phyloP scores from a whole-genome alignment of 305 asterid genomes.

The Rubia balearica region DNA sequence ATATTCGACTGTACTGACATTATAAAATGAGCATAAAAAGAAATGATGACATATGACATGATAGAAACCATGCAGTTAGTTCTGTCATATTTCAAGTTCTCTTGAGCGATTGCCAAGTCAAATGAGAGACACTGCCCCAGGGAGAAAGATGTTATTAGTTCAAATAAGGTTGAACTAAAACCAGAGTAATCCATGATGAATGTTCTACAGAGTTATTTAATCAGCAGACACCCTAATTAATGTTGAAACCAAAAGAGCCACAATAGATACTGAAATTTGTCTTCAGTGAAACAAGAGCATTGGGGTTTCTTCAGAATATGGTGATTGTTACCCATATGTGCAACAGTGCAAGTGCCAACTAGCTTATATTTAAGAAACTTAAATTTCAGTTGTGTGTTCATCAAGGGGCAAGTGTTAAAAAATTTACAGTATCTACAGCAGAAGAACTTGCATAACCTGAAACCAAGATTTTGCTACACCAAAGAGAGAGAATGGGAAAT shows the following conservation, averaged over 20 bases:
- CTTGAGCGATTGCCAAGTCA: neutral
- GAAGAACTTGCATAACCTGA: neutral
- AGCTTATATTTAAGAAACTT: neutral
- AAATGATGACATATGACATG: neutral
- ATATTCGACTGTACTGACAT: neutral
- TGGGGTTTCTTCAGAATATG: neutral
- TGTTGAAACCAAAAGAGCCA: neutral
- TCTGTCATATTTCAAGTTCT: conserved; percentile 5
- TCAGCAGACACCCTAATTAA: neutral
- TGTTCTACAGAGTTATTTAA: neutral
- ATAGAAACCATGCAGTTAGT: neutral
- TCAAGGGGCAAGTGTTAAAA: neutral
- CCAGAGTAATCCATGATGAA: neutral
- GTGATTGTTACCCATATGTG: neutral
- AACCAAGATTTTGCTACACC: neutral
- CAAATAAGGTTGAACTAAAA: neutral
- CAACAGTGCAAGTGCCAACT: neutral
- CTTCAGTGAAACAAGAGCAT: conserved; percentile 3
- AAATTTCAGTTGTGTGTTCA: neutral
- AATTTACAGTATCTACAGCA: neutral
- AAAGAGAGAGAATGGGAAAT: neutral
- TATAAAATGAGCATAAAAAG: neutral
- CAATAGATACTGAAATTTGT: neutral
- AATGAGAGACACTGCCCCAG: neutral
- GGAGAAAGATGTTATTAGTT: conserved; percentile 2